Evolutionary conservation across 345 rosid genomes (phyloP), one percentile per base, ranked within the genome.

Genomic region (Orychophragmus violaceus): DNA sequence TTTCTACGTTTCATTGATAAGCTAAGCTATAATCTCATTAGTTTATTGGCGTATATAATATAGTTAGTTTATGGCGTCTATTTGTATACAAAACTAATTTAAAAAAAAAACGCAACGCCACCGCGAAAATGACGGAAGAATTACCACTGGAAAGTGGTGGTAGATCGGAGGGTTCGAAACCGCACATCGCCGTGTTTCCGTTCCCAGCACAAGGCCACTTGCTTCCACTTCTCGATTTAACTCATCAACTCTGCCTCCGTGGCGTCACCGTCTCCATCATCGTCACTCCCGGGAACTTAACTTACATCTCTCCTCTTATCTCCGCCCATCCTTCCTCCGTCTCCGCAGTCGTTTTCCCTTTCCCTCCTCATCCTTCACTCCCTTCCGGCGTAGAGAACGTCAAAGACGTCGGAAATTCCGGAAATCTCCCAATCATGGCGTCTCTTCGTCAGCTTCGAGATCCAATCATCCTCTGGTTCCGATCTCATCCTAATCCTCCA

Each of bases 181-280:
- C 80, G 5, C 93, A 87, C 61, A 6, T 89, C 14, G 75, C 77
- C 7, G 70, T 86, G 41, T 86, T 86, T 57, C 88, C 90, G 0
- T 79, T 72, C 73, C 89, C 95, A 29, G 95, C 95, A 0, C 88
- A 85, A 69, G 95, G 95, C 62, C 92, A 86, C 76, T 44, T 52
- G 33, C 81, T 83, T n/a, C n/a, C n/a, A n/a, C n/a, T n/a, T n/a
- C n/a, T n/a, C n/a, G n/a, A n/a, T n/a, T n/a, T n/a, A n/a, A 76
- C 79, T 35, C 83, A 79, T 79, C 85, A 79, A 12, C 82, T 86
- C 21, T 29, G 50, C 21, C 80, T 72, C 71, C 74, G 23, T 18
- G 55, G 51, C 30, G 13, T 83, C 50, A 53, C 73, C 32, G 56
- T 84, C 78, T 79, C 89, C 39, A 41, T 84, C 62, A 11, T 86